These are phyloP conservation scores for Paramecium primaurelia DNA, from an alignment of 73 alveolate species.

Conservation along the genomic window DNA sequence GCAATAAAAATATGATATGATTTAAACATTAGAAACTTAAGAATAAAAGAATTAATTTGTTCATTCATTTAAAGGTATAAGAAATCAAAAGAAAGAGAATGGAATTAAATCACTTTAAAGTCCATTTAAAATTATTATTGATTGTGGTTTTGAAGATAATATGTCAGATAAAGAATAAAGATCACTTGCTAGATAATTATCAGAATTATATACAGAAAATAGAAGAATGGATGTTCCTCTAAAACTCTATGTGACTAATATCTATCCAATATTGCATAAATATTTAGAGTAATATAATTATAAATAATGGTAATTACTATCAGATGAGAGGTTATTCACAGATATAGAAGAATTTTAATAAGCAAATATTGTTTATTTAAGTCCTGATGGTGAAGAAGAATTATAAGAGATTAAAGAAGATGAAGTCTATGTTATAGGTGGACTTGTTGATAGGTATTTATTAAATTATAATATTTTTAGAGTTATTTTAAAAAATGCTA, in stretches of 20 bases:
- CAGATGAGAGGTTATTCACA: neutral
- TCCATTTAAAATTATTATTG: neutral
- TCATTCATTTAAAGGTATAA: neutral
- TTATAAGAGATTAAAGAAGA: conserved; percentile 2
- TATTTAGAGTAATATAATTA: neutral
- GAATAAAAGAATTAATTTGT: neutral
- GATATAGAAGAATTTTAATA: neutral
- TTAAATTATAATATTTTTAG: neutral
- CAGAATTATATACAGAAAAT: neutral
- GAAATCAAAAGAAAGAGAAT: neutral
- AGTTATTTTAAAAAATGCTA: neutral
- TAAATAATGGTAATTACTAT: neutral
- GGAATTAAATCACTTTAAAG: neutral
- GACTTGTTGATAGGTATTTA: conserved; percentile 12
- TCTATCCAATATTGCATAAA: neutral
- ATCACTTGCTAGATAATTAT: conserved; percentile 6
- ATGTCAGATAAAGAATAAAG: neutral
- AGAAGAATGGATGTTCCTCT: neutral
- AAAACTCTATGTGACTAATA: neutral
- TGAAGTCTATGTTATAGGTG: conserved; percentile 36
- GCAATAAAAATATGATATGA: neutral
- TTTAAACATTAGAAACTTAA: neutral
- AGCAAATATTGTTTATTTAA: conserved; percentile 12
- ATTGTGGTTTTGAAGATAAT: neutral
- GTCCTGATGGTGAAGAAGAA: conserved; percentile 45